phyloP scores from a whole-genome alignment of 2,329 filamentous ascomycete genomes.

The Aspergillus pseudonomiae region DNA sequence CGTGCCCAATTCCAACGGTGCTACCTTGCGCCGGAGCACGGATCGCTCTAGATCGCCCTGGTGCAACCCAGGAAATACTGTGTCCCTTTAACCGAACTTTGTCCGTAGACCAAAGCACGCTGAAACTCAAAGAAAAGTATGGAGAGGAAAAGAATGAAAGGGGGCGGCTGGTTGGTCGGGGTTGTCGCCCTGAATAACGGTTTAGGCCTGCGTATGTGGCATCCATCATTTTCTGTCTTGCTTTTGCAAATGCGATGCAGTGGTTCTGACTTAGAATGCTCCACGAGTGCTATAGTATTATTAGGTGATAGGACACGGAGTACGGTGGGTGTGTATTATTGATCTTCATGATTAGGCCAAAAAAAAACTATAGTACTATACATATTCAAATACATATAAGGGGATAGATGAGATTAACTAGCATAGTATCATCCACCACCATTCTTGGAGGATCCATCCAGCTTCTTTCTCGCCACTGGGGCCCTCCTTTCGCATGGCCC shows the following conservation, averaged over 20 bases:
- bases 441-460: constrained; percentile 40
- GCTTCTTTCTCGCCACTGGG: constrained; percentile 15
- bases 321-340: not conserved
- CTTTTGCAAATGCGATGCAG: not conserved
- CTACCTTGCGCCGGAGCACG: not conserved
- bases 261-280: not conserved
- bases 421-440: constrained; percentile 44
- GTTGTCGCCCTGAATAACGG: not conserved
- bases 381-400: not conserved
- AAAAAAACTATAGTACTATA: not conserved
- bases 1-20: not conserved
- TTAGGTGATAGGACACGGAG: not conserved
- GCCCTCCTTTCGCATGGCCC: constrained; percentile 19
- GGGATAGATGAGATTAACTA: not conserved
- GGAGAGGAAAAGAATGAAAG: not conserved
- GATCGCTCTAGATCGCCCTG: not conserved
- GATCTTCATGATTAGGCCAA: not conserved
- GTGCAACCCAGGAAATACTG: not conserved
- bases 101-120: not conserved
- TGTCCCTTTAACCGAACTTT: not conserved
- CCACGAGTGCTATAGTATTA: not conserved
- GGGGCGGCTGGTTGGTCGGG: not conserved
- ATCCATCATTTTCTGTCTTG: not conserved
- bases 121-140: not conserved
- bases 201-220: not conserved